These are phyloP conservation scores for Cladobotryum protrusum DNA, from an alignment of 2,329 filamentous ascomycete genomes.

Conservation along the genomic window DNA sequence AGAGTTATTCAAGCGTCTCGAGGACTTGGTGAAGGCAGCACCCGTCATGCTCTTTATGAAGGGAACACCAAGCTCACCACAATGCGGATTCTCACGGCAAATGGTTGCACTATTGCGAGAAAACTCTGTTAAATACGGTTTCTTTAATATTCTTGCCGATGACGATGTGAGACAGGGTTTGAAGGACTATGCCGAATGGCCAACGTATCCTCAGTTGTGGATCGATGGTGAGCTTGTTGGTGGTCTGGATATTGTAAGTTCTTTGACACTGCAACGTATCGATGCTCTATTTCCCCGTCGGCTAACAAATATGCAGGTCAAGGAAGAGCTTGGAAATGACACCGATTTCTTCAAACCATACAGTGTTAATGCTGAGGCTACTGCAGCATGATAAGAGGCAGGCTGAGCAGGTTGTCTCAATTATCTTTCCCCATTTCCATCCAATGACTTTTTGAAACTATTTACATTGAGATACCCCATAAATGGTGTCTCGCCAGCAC, in stretches of 20 bases:
- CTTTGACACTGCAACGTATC: neutral
- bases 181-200: slow-evolving; percentile 98
- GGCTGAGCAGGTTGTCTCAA: neutral
- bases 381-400: slow-evolving; percentile 26
- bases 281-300: neutral
- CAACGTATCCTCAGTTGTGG: slow-evolving; percentile 94
- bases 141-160: slow-evolving; percentile 98
- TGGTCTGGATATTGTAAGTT: slow-evolving; percentile 87
- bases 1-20: slow-evolving; percentile 74
- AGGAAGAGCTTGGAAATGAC: slow-evolving; percentile 84
- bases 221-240: slow-evolving; percentile 85
- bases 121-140: slow-evolving; percentile 89
- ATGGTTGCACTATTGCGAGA: slow-evolving; percentile 81
- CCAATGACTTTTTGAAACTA: neutral
- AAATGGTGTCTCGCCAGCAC: too few species aligned
- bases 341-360: slow-evolving; percentile 76
- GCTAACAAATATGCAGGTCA: slow-evolving; percentile 55
- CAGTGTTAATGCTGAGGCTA: slow-evolving; percentile 44
- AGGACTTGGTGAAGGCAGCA: slow-evolving; percentile 84
- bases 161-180: slow-evolving; percentile 94
- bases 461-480: too few species aligned
- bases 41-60: slow-evolving; percentile 99
- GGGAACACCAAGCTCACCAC: slow-evolving; percentile 79
- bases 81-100: slow-evolving; percentile 91
- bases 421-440: neutral